Conservation (phyloP, 768 basidiomycete species). For the Exidia glandulosa region DNA sequence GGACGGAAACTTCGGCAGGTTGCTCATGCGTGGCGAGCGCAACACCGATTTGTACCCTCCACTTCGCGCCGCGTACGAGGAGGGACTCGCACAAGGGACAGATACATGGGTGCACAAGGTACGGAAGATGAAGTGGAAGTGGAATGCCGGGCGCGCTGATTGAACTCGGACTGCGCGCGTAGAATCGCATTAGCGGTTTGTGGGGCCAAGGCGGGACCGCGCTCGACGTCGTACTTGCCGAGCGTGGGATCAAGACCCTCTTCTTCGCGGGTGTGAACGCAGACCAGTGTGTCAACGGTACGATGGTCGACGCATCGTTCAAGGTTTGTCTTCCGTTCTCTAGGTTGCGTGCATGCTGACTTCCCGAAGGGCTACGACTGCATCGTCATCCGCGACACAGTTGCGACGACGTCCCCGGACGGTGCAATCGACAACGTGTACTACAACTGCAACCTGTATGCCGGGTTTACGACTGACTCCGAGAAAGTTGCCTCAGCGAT, state of each 20-base stretch:
- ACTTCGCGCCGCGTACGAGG: conserved; percentile 41
- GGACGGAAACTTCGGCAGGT: conserved; percentile 37
- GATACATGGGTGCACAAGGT: conserved; percentile 70
- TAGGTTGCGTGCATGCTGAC: neutral
- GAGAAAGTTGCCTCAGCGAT: neutral
- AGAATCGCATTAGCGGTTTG: conserved; percentile 46
- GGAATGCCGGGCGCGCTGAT: no score
- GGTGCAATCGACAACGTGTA: conserved; percentile 47
- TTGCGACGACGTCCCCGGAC: conserved; percentile 50
- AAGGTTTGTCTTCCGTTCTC: conserved; percentile 10
- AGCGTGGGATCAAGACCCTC: conserved; percentile 50
- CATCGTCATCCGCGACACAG: conserved; percentile 44
- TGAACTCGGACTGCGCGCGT: neutral
- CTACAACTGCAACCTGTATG: conserved; percentile 27
- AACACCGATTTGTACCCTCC: conserved; percentile 57
- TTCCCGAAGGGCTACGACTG: conserved; percentile 41
- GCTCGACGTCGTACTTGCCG: conserved; percentile 49
- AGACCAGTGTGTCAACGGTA: conserved; percentile 60
- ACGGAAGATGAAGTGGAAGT: no score
- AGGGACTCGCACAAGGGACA: conserved; percentile 41
- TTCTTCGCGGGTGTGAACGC: conserved; percentile 58
- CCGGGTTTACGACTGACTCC: neutral
- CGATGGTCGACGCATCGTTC: conserved; percentile 51
- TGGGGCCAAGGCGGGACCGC: conserved; percentile 51
- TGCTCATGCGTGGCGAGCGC: conserved; percentile 45